Evolutionary conservation across 1,284 basidiomycete species (phyloP), one percentile per base, ranked within the genome.

Genomic region (Puccinia horiana): DNA sequence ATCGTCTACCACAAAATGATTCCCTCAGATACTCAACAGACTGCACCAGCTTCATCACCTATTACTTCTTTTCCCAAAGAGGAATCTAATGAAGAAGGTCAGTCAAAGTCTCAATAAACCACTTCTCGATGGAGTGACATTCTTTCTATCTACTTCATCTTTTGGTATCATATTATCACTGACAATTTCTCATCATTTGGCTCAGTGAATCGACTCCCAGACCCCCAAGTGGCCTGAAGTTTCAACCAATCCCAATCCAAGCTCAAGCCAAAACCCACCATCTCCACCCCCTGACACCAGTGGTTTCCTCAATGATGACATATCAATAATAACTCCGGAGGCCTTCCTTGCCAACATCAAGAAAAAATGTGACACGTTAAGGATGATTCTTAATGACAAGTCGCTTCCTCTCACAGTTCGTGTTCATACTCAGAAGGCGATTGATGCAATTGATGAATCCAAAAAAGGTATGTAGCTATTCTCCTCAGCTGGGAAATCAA

Each of bases 371-470:
- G 1, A 52, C 29, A 2, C 4, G 2, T 52, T 49, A 2, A 18
- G 11, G 18, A 11, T 6, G 1, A 2, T 49, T 23, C 29, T 18
- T 1, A 49, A 49, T n/a, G 44, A 72, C 11, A 49, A 49, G n/a
- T 26, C 4, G 1, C 29, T 72, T 49, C 69, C 44, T 1, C 42
- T 2, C 4, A 32, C 5, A 1, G 44, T 32, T 1, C 26, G 69
- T 11, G 8, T 32, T 32, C 44, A 32, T 11, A 42, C 26, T 49
- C 6, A 49, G 52, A 72, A 72, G 40, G 69, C n/a, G 20, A 47
- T 72, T 72, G 47, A 72, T 29, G 69, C 44, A 14, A 72, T 72
- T 16, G 69, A 72, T 16, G 2, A n/a, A n/a, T n/a, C n/a, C n/a
- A n/a, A n/a, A n/a, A n/a, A n/a, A n/a, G n/a, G n/a, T n/a, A n/a